Percentiles rank a stretch among this genome's conserved stretches.
phyloP scores from a whole-genome alignment of 225 moss, liverwort and hornwort species.

The Asterella californica region DNA sequence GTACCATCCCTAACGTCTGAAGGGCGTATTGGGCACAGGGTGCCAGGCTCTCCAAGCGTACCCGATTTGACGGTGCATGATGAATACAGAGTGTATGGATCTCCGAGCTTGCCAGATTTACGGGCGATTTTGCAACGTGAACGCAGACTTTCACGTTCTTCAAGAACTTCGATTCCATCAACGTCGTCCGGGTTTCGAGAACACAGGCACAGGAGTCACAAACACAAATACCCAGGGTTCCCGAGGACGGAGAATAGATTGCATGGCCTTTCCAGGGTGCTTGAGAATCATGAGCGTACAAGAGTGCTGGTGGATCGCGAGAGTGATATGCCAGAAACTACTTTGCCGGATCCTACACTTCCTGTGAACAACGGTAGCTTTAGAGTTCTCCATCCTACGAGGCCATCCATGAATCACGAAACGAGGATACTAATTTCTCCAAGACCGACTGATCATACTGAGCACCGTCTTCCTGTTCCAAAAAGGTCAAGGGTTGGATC shows the following conservation, averaged over 20 bases:
- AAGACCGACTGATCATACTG: not conserved
- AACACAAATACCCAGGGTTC: not conserved
- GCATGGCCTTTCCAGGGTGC: conserved; percentile 2
- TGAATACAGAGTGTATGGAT: conserved; percentile 5
- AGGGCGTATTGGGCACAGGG: not conserved
- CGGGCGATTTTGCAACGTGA: conserved; percentile 2
- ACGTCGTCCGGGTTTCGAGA: conserved; percentile 9
- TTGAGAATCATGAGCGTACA: conserved; percentile 13
- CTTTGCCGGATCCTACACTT: conserved; percentile 13
- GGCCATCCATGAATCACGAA: not conserved
- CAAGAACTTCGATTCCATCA: not conserved
- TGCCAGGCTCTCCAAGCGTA: conserved; percentile 11
- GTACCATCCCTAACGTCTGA: not conserved
- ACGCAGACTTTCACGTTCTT: not conserved
- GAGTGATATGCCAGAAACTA: conserved; percentile 3
- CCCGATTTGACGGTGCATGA: conserved; percentile 12
- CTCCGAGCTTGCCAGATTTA: conserved; percentile 19
- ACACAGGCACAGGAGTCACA: not conserved
- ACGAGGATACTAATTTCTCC: not conserved
- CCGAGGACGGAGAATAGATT: not conserved
- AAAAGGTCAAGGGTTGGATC: not conserved
- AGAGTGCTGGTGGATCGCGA: conserved; percentile 13
- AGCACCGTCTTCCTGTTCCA: not conserved
- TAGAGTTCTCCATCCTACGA: not conserved
- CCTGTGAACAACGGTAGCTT: not conserved